Conservation (phyloP, 2,329 filamentous ascomycete genomes). For the Myriosclerotinia duriaeana region DNA sequence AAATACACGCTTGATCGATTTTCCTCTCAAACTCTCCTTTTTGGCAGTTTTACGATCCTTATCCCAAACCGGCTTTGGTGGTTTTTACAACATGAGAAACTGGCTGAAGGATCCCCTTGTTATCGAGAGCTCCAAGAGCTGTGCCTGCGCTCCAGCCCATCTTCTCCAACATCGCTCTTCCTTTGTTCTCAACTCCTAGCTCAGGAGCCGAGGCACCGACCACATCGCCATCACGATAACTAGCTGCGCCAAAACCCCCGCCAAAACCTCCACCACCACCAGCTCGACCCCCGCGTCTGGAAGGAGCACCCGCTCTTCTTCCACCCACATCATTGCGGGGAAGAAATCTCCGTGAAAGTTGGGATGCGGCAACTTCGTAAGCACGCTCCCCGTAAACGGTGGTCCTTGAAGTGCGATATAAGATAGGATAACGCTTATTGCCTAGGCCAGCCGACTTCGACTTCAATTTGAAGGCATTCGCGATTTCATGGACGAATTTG, state of each 20-base stretch:
- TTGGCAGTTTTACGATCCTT: constrained; percentile 5
- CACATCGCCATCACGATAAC: constrained; percentile 79
- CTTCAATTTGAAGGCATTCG: constrained; percentile 71
- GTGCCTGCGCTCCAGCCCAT: constrained; percentile 95
- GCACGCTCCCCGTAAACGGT: constrained; percentile 57
- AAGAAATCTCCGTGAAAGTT: constrained; percentile 56
- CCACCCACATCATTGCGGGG: constrained; percentile 50
- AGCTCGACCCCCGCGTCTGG: constrained; percentile 40
- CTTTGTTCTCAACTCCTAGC: constrained; percentile 77
- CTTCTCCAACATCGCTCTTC: constrained; percentile 85
- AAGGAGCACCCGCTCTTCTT: constrained; percentile 36
- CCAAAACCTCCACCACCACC: constrained; percentile 39
- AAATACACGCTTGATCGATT: too few relatives aligned
- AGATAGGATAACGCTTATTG: constrained; percentile 68
- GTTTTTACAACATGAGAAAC: constrained; percentile 86
- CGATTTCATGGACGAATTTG: constrained; percentile 77
- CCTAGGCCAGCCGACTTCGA: constrained; percentile 81
- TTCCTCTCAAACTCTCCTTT: not conserved
- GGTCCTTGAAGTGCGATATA: constrained; percentile 73
- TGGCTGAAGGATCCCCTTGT: constrained; percentile 84
- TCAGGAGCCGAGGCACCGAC: constrained; percentile 85
- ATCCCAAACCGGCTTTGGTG: constrained; percentile 76
- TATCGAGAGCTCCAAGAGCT: constrained; percentile 75
- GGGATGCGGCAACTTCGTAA: constrained; percentile 50
- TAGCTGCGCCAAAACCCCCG: constrained; percentile 48